These are phyloP conservation scores for Colletotrichum sojae DNA, from an alignment of 2,329 filamentous ascomycete genomes.

Conservation along the genomic window DNA sequence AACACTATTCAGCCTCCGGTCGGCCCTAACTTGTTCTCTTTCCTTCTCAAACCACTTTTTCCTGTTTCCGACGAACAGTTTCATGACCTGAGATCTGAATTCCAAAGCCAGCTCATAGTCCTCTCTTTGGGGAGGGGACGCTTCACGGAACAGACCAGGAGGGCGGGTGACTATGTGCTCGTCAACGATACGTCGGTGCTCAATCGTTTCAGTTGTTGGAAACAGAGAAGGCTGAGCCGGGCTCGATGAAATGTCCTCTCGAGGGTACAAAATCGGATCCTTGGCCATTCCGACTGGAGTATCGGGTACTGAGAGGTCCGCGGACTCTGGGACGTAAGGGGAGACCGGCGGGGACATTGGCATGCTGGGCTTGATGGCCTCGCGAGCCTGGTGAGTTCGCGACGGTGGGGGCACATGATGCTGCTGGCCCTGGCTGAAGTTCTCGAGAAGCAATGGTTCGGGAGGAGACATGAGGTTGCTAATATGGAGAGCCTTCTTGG, in stretches of 20 bases:
- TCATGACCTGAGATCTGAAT: conserved; percentile 68
- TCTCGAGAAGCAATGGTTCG: conserved; percentile 67
- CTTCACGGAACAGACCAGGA: conserved; percentile 56
- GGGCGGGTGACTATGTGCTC: conserved; percentile 64
- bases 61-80: conserved; percentile 60
- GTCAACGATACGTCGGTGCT: conserved; percentile 63
- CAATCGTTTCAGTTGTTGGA: conserved; percentile 55
- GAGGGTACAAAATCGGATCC: conserved; percentile 73
- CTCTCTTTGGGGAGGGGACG: conserved; percentile 63
- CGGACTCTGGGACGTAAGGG: conserved; percentile 58
- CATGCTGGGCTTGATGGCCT: conserved; percentile 51
- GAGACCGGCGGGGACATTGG: conserved; percentile 73
- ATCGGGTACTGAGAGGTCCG: conserved; percentile 51
- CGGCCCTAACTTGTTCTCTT: conserved; percentile 62
- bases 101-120: conserved; percentile 69
- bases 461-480: conserved; percentile 75
- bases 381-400: conserved; percentile 9
- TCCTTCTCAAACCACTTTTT: conserved; percentile 65
- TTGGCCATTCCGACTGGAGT: conserved; percentile 54
- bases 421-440: conserved; percentile 56
- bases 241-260: conserved; percentile 57
- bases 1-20: conserved; percentile 55
- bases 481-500: conserved; percentile 63
- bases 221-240: conserved; percentile 67
- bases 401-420: conserved; percentile 2